Conservation (phyloP, 176 grass and related monocot genomes). For the Bolboschoenus planiculmis region DNA sequence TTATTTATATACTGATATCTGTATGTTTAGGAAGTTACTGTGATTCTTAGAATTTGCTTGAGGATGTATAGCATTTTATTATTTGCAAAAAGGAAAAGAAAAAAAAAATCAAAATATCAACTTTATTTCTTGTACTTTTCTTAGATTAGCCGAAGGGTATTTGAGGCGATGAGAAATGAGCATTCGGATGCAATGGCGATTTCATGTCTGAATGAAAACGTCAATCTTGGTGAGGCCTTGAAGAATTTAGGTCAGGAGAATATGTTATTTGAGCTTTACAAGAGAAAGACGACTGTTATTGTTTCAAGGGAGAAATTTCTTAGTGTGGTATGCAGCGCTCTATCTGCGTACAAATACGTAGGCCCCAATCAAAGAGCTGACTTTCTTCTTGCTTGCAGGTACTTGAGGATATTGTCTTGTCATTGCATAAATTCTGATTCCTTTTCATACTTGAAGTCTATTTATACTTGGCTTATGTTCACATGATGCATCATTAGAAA, state of each 20-base stretch:
- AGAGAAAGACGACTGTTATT: constrained; percentile 61
- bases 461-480: neutral
- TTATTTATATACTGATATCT: neutral
- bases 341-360: constrained; percentile 81
- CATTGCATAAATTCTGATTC: neutral
- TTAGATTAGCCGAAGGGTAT: constrained; percentile 79
- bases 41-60: neutral
- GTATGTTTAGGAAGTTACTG: neutral
- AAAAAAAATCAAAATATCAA: neutral
- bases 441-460: neutral
- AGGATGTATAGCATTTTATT: neutral
- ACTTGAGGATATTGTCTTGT: neutral
- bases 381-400: constrained; percentile 70
- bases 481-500: neutral
- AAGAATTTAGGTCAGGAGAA: neutral
- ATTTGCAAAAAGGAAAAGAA: neutral
- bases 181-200: neutral
- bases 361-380: constrained; percentile 72
- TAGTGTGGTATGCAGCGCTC: constrained; percentile 51
- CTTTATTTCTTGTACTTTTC: neutral
- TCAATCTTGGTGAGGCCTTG: neutral
- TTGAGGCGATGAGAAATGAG: constrained; percentile 56
- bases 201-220: neutral
- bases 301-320: constrained; percentile 61
- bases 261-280: constrained; percentile 69